A percentile compares a stretch with the other conserved stretches of the same genome.
phyloP scores from a whole-genome alignment of 257 asterid genomes.

The Jacaranda mimosifolia region DNA sequence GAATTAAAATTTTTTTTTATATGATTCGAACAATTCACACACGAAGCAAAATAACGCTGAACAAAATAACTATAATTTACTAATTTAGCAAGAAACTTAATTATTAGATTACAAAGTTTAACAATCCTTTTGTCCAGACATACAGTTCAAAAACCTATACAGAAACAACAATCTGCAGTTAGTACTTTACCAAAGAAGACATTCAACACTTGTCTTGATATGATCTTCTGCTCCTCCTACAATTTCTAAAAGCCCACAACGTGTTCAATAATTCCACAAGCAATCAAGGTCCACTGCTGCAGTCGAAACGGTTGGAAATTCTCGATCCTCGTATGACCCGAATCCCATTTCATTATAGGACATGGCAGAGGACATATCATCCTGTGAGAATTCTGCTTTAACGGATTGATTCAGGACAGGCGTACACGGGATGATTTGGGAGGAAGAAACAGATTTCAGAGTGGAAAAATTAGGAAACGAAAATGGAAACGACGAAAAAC shows the following conservation, averaged over 20 bases:
- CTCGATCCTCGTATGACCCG: slow-evolving; percentile 37
- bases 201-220: slow-evolving; percentile 11
- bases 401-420: slow-evolving; percentile 15
- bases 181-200: slow-evolving; percentile 10
- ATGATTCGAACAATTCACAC: too few relatives aligned
- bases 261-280: slow-evolving; percentile 50
- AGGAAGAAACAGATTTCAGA: slow-evolving; percentile 36
- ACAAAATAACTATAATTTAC: slow-evolving; percentile 7
- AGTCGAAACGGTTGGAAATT: slow-evolving; percentile 31
- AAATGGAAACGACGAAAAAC: slow-evolving; percentile 34
- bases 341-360: slow-evolving; percentile 21
- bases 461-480: slow-evolving; percentile 31
- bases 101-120: not conserved
- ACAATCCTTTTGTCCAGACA: slow-evolving; percentile 9
- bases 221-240: not conserved
- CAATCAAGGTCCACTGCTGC: slow-evolving; percentile 48
- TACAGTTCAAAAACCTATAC: not conserved
- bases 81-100: slow-evolving; percentile 4
- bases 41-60: not conserved
- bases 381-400: slow-evolving; percentile 33
- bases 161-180: slow-evolving; percentile 23
- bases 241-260: too few relatives aligned
- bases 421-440: slow-evolving; percentile 45
- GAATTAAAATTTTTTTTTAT: too few relatives aligned
- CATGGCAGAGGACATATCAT: slow-evolving; percentile 20